phyloP scores from a whole-genome alignment of 345 rosid genomes.

The Citrus sp. region DNA sequence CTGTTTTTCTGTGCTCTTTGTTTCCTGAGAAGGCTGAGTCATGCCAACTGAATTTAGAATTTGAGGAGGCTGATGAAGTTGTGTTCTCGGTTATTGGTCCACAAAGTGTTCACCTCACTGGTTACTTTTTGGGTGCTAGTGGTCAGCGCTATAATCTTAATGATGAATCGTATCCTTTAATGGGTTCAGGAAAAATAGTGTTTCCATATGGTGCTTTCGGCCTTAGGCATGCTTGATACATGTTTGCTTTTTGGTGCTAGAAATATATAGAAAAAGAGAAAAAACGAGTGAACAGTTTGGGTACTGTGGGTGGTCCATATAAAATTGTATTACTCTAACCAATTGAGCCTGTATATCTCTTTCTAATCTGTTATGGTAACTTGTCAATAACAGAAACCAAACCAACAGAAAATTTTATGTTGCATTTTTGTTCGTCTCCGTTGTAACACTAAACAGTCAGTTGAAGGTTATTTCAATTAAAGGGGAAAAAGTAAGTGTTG shows the following conservation, averaged over 20 bases:
- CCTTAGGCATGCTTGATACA: background rate
- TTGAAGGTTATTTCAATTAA: too few relatives aligned
- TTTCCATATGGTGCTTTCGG: background rate
- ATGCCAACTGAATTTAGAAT: conserved; percentile 64
- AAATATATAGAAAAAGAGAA: background rate
- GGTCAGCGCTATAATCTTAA: conserved; percentile 13
- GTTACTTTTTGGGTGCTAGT: conserved; percentile 41
- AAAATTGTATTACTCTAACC: background rate
- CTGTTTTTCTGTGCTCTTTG: conserved; percentile 58
- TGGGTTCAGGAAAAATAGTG: background rate
- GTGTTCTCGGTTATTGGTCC: conserved; percentile 74
- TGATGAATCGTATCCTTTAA: conserved; percentile 64
- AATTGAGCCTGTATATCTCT: background rate
- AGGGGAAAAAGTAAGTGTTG: too few relatives aligned
- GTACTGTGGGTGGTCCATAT: background rate
- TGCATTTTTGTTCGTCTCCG: background rate
- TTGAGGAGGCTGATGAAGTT: conserved; percentile 68
- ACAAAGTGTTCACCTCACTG: conserved; percentile 62
- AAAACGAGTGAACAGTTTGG: background rate
- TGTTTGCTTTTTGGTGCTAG: background rate
- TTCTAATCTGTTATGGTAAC: background rate
- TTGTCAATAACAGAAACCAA: background rate
- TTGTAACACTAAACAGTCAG: background rate
- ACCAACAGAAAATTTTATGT: background rate
- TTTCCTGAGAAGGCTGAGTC: conserved; percentile 49